A percentile compares a stretch with the other conserved stretches of the same genome.
Conservation (phyloP, 257 asterid species). For the Rubia yunnanensis region DNA sequence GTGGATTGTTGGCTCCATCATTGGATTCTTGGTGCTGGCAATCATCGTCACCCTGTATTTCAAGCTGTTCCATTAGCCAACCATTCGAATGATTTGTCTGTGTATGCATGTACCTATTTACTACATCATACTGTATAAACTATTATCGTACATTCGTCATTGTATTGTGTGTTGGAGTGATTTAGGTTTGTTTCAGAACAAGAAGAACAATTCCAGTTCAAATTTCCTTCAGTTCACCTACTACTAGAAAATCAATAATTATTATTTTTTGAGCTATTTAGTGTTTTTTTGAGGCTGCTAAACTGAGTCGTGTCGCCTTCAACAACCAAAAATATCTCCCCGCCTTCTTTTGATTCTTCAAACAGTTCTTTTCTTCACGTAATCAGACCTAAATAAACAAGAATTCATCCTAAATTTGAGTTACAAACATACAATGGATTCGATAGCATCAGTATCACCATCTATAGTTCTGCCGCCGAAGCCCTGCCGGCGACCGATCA, state of each 20-base stretch:
- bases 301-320: conserved; percentile 25
- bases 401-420: neutral
- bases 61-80: conserved; percentile 40
- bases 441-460: conserved; percentile 50
- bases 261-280: neutral
- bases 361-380: conserved; percentile 7
- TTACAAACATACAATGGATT: conserved; percentile 36
- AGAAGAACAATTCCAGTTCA: conserved; percentile 1
- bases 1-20: conserved; percentile 71
- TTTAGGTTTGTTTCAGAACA: neutral
- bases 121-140: neutral
- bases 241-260: neutral
- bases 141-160: neutral
- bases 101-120: conserved; percentile 2
- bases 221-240: neutral
- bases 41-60: conserved; percentile 60
- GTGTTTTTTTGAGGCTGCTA: conserved; percentile 14
- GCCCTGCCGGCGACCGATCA: conserved; percentile 25
- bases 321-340: conserved; percentile 26
- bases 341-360: conserved; percentile 2
- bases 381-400: neutral
- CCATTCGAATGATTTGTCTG: neutral
- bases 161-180: neutral
- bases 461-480: conserved; percentile 46
- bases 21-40: conserved; percentile 68